Conservation (phyloP, 306 rosid genomes). For the Pyrus pyrifolia region DNA sequence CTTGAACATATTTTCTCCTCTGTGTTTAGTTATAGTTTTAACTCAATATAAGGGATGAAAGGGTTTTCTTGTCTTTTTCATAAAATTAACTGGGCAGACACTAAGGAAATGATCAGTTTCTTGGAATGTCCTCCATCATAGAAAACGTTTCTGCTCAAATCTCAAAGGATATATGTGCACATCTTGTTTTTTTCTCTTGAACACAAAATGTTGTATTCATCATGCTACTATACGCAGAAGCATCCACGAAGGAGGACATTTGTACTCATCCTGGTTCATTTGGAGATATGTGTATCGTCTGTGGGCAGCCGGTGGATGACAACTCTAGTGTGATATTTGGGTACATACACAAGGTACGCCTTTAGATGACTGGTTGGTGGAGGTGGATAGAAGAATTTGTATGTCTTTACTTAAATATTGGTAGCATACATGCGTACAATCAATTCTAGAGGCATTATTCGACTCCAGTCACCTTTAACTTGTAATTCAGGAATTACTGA, state of each 20-base stretch:
- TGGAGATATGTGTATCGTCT: conserved; percentile 61
- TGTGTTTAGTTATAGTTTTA: no score
- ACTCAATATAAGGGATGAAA: no score
- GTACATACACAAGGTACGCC: conserved; percentile 70
- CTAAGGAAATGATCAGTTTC: not conserved
- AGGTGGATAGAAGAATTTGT: not conserved
- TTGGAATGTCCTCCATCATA: no score
- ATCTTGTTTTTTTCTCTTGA: not conserved
- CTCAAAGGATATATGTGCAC: not conserved
- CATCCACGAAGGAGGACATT: conserved; percentile 24
- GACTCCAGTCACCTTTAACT: not conserved
- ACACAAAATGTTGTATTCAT: not conserved
- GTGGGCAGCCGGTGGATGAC: conserved; percentile 64
- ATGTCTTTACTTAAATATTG: not conserved
- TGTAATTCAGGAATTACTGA: not conserved
- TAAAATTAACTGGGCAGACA: not conserved
- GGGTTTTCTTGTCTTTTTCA: no score
- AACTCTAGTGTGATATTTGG: conserved; percentile 75
- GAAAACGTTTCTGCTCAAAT: not conserved
- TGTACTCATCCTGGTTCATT: conserved; percentile 81
- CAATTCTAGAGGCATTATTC: not conserved
- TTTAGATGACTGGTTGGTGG: no score
- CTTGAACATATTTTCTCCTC: not conserved
- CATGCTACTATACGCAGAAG: conserved; percentile 32
- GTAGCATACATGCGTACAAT: not conserved